Evolutionary conservation across 2,329 filamentous ascomycete species (phyloP).

Genomic region (Pyricularia sp.): DNA sequence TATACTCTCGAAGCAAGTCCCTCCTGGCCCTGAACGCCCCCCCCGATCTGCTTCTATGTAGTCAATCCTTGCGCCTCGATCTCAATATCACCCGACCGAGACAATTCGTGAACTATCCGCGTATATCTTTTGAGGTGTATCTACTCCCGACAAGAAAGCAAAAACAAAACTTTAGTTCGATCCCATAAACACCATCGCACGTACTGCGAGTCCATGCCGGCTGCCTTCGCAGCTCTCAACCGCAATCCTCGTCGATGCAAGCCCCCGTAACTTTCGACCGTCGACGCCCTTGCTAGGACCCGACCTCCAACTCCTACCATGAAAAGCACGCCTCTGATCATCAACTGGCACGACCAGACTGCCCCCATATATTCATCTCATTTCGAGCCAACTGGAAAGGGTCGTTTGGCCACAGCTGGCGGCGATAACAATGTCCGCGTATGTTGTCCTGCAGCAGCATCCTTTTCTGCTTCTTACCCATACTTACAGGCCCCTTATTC

Average conservation of each 20-base stretch:
- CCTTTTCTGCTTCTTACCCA: neutral
- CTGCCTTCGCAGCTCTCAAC: neutral
- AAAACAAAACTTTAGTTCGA: neutral
- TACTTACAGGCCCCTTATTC: neutral
- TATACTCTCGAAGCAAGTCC: neutral
- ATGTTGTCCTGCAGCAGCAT: slow-evolving; percentile 23
- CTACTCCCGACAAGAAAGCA: no score
- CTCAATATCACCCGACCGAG: neutral
- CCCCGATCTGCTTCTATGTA: neutral
- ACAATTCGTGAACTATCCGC: neutral
- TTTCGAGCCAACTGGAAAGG: slow-evolving; percentile 88
- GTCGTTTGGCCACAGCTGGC: slow-evolving; percentile 83
- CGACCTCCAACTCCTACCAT: slow-evolving; percentile 44
- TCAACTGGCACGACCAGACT: slow-evolving; percentile 98
- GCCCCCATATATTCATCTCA: slow-evolving; percentile 95
- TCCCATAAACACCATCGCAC: neutral
- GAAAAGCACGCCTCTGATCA: slow-evolving; percentile 93
- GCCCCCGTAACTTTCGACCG: neutral
- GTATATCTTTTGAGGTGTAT: neutral
- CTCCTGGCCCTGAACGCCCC: neutral
- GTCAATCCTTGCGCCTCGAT: neutral
- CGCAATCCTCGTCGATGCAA: neutral
- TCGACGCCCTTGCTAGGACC: slow-evolving; percentile 4
- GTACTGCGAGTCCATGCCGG: neutral
- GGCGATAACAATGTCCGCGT: slow-evolving; percentile 95